Evolutionary conservation across 2,329 filamentous ascomycete species (phyloP).

Genomic region (Zasmidium cellare): DNA sequence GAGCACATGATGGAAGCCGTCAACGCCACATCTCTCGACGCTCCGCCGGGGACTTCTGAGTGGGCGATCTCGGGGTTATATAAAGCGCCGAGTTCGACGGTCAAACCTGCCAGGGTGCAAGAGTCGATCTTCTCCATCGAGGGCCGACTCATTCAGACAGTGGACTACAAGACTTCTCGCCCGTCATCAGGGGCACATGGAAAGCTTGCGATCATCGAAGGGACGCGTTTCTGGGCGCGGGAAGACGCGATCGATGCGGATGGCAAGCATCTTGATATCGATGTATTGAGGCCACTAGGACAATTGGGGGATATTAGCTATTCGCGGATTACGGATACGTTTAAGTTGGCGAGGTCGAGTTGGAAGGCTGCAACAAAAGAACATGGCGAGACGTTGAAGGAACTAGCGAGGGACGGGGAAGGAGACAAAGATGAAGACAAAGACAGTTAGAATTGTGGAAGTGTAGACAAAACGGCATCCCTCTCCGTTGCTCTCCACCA

Average conservation of each 20-base stretch:
- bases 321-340: slow-evolving; percentile 64
- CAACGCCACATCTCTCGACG: neutral
- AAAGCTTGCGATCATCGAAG: neutral
- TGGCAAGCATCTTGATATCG: neutral
- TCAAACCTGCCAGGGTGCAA: slow-evolving; percentile 2
- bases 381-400: slow-evolving; percentile 54
- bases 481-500: too few relatives aligned
- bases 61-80: neutral
- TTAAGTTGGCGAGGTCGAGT: slow-evolving; percentile 69
- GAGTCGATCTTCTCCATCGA: slow-evolving; percentile 3
- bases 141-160: neutral
- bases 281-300: slow-evolving; percentile 66
- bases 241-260: slow-evolving; percentile 1
- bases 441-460: too few relatives aligned
- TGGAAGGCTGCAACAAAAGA: slow-evolving; percentile 53
- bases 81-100: neutral
- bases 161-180: neutral
- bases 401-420: slow-evolving; percentile 42
- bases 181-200: neutral
- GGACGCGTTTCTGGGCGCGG: slow-evolving; percentile 1
- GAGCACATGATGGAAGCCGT: slow-evolving; percentile 6
- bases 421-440: too few relatives aligned
- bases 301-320: slow-evolving; percentile 87
- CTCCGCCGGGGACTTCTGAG: neutral
- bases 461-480: too few relatives aligned